Percentiles rank a stretch among this genome's conserved stretches.
These are phyloP conservation scores for Candida ortonii DNA, from an alignment of 805 yeast genomes.

Conservation along the genomic window DNA sequence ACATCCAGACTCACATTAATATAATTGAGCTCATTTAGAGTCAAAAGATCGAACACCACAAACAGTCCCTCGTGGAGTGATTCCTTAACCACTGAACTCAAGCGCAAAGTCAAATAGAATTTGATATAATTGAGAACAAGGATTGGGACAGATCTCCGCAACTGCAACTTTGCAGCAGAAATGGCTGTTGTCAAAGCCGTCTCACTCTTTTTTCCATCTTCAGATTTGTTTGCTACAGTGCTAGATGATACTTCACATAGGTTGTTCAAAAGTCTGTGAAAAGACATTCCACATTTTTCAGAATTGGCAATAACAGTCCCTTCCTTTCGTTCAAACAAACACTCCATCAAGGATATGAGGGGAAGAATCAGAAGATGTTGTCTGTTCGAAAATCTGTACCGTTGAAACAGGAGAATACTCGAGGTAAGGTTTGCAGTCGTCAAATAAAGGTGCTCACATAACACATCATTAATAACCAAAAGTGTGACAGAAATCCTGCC, in stretches of 20 bases:
- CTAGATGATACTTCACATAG: conserved; percentile 68
- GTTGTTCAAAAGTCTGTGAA: conserved; percentile 58
- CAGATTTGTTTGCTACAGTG: conserved; percentile 23
- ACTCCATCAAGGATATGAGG: conserved; percentile 49
- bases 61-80: conserved; percentile 55
- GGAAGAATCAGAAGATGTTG: conserved; percentile 60
- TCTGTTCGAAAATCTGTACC: conserved; percentile 67
- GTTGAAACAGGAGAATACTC: conserved; percentile 59
- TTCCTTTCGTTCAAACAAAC: conserved; percentile 34
- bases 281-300: conserved; percentile 43
- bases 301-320: conserved; percentile 15
- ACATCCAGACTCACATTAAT: conserved; percentile 65
- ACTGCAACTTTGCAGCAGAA: conserved; percentile 51
- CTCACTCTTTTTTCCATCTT: conserved; percentile 18
- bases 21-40: conserved; percentile 60
- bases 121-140: conserved; percentile 58
- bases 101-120: conserved; percentile 47
- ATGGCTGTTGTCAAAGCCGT: conserved; percentile 49
- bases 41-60: conserved; percentile 64
- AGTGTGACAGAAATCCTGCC: conserved; percentile 11
- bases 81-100: conserved; percentile 45
- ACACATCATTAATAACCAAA: conserved; percentile 1
- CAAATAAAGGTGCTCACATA: conserved; percentile 35
- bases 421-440: conserved; percentile 46
- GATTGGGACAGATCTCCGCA: conserved; percentile 63